Evolutionary conservation across 805 yeast genomes (phyloP), one percentile per base, ranked within the genome.

Genomic region (Candida oleophila): DNA sequence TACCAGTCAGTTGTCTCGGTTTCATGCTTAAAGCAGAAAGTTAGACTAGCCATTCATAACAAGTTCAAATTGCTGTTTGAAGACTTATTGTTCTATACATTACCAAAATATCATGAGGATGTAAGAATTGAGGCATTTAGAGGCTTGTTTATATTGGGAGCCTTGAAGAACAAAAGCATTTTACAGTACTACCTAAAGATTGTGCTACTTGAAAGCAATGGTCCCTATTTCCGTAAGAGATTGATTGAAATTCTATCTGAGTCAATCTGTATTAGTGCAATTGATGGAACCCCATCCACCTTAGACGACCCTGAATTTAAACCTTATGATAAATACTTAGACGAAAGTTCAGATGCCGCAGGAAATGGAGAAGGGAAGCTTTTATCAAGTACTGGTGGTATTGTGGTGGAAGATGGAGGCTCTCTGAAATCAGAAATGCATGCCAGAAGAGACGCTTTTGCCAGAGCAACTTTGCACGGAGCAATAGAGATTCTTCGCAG

Each of bases 61-160:
- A 63, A 82, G 8, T 69, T 78, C 19, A 65, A 70, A 3, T 60
- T 85, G 9, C 60, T 80, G 19, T 73, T 82, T 50, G 77, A 79
- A 51, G 84, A 84, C 48, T 59, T 85, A 47, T 55, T 87, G 33
- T 67, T 74, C 41, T 76, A 75, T 55, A 80, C 91, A 0, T 66
- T 69, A 38, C 66, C 73, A 0, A 67, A 64, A n/a, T 70, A 69
- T 47, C 64, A 72, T 5, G 65, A 70, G 19, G 83, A 80, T 19
- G 74, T 88, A 0, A 65, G 96, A 37, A 56, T 85, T 8, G 76
- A 77, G 22, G 91, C 96, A 0, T 83, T 88, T 59, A 77, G 79
- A 46, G 87, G 89, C 0, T 57, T 94, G 25, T 68, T 94, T 43
- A 55, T 77, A 3, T 66, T 88, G 41, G 97, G 97, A 18, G 97